Percentiles rank a stretch among this genome's conserved stretches.
Evolutionary conservation across 306 rosid species (phyloP).

Genomic region (Pyrus bretschneideri): DNA sequence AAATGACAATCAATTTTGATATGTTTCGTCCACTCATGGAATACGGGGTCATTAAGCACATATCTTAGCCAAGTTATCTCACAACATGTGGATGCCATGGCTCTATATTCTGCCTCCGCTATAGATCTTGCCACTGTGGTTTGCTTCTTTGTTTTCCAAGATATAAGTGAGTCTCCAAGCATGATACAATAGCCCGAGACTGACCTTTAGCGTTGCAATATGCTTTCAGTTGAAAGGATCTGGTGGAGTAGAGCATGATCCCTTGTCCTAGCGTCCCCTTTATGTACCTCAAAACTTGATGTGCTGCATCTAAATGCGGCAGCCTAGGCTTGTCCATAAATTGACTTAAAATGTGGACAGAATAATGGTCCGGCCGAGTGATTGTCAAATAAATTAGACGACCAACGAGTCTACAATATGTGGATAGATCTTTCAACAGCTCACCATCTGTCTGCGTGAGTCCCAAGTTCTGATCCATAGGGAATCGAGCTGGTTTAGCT

Average conservation of each 20-base stretch:
- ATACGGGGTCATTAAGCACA: too few relatives aligned
- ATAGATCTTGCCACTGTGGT: too few relatives aligned
- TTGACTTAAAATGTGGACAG: not conserved
- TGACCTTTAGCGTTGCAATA: too few relatives aligned
- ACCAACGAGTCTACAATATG: not conserved
- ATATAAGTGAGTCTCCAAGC: too few relatives aligned
- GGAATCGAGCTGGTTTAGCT: not conserved
- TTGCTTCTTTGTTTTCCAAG: too few relatives aligned
- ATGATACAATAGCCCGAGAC: too few relatives aligned
- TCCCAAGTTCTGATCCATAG: not conserved
- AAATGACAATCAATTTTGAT: too few relatives aligned
- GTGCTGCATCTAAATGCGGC: not conserved
- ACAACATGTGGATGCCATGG: too few relatives aligned
- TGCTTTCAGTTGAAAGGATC: accelerated
- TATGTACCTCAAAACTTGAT: not conserved
- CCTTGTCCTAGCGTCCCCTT: not conserved
- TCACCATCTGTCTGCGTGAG: not conserved
- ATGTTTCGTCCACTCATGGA: too few relatives aligned
- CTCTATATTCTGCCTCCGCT: too few relatives aligned
- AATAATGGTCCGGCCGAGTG: not conserved
- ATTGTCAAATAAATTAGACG: not conserved
- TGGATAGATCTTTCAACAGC: not conserved
- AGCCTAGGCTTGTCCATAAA: not conserved
- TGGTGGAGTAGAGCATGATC: accelerated
- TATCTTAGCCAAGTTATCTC: too few relatives aligned